Evolutionary conservation across 2,329 filamentous ascomycete genomes (phyloP).

Genomic region (Diaporthe sp.): DNA sequence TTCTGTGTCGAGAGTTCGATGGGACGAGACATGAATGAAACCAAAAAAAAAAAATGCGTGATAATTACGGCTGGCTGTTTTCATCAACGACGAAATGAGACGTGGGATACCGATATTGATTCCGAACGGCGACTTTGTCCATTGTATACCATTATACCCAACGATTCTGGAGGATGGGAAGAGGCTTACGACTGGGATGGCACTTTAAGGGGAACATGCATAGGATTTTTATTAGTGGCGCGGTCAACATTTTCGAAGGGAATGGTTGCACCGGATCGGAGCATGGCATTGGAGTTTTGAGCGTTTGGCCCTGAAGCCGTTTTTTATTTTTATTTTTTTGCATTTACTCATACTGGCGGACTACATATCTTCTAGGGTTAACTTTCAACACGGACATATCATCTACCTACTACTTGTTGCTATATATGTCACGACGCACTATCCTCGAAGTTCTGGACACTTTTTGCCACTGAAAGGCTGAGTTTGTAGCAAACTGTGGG

Average conservation of each 20-base stretch:
- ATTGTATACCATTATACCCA: constrained; percentile 32
- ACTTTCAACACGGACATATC: neutral
- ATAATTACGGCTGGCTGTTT: constrained; percentile 23
- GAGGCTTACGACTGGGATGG: neutral
- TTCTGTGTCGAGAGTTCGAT: neutral
- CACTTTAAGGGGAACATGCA: neutral
- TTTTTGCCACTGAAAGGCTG: neutral
- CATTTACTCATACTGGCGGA: neutral
- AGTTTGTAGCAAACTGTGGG: neutral
- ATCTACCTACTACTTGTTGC: neutral
- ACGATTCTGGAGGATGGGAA: constrained; percentile 16
- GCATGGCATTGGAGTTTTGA: constrained; percentile 31
- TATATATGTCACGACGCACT: no score
- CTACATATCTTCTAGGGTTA: neutral
- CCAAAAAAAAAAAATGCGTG: constrained; percentile 4
- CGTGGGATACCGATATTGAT: constrained; percentile 1
- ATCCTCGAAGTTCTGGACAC: neutral
- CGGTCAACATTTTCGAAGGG: neutral
- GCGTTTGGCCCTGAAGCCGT: neutral
- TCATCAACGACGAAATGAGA: constrained; percentile 17
- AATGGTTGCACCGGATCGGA: neutral
- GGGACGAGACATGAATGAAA: constrained; percentile 3
- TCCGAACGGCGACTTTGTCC: constrained; percentile 1
- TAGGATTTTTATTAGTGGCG: neutral
- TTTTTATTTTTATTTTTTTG: neutral